A percentile compares a stretch with the other conserved stretches of the same genome.
phyloP scores from a whole-genome alignment of 345 rosid species.

The Hibiscus syriacus region DNA sequence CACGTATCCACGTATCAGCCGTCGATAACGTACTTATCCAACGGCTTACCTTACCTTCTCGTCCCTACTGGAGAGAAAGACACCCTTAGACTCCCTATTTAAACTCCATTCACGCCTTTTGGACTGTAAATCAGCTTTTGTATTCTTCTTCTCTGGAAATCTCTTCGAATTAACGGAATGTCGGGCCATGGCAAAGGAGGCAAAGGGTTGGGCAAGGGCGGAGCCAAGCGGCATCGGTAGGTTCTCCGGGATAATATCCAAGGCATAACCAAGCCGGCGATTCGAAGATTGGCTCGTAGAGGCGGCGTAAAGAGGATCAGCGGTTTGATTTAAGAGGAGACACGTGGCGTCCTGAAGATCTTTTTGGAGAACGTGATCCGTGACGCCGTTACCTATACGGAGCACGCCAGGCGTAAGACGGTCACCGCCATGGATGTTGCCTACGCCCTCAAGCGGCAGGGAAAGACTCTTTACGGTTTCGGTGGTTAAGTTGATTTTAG shows the following conservation, averaged over 20 bases:
- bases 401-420: slow-evolving; percentile 4
- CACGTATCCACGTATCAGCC: neutral
- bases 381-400: neutral
- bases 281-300: neutral
- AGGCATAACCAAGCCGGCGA: neutral
- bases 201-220: neutral
- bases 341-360: slow-evolving; percentile 1
- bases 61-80: neutral
- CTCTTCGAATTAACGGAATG: neutral
- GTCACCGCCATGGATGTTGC: slow-evolving; percentile 4
- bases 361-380: slow-evolving; percentile 4
- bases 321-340: slow-evolving; percentile 1
- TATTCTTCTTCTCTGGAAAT: neutral
- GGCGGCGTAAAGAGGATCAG: neutral
- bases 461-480: slow-evolving; percentile 1
- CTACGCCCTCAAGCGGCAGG: neutral
- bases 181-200: neutral
- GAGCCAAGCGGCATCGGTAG: neutral
- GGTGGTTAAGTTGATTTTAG: slow-evolving; percentile 5
- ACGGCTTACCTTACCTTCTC: neutral
- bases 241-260: neutral
- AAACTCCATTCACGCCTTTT: neutral
- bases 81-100: neutral
- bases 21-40: neutral
- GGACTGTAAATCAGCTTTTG: neutral